These are phyloP conservation scores for Beauveria medogensis DNA, from an alignment of 2,329 filamentous ascomycete species.

Conservation along the genomic window DNA sequence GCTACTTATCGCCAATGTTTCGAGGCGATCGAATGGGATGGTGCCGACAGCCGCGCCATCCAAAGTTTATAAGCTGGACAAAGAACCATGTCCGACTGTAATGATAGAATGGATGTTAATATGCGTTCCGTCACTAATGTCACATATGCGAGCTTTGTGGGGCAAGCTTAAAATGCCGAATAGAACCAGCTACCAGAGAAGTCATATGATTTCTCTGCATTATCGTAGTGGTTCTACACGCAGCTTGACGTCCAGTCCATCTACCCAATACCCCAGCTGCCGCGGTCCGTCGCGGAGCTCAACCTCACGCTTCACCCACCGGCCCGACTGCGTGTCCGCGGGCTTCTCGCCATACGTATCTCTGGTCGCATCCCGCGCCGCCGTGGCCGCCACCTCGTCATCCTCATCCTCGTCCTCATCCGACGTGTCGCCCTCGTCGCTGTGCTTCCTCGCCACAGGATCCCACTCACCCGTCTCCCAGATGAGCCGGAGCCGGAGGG, in stretches of 20 bases:
- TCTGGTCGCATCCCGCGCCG: slow-evolving; percentile 5
- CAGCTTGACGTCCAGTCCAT: slow-evolving; percentile 61
- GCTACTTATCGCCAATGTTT: too few relatives aligned
- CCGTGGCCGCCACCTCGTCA: not conserved
- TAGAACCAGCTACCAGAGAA: not conserved
- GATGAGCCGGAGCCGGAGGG: slow-evolving; percentile 58
- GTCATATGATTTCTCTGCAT: not conserved
- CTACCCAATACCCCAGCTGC: slow-evolving; percentile 75
- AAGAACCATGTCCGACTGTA: too few relatives aligned
- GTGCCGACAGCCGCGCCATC: too few relatives aligned
- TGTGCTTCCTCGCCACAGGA: slow-evolving; percentile 57
- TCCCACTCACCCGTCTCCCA: slow-evolving; percentile 94
- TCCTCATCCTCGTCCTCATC: slow-evolving; percentile 32
- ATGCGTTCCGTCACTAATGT: too few relatives aligned
- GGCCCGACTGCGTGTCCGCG: slow-evolving; percentile 33
- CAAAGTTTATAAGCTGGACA: too few relatives aligned
- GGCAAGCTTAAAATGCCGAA: too few relatives aligned
- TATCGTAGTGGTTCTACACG: slow-evolving; percentile 50
- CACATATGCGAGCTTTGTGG: too few relatives aligned
- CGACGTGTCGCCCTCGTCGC: slow-evolving; percentile 44
- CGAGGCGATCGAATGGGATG: too few relatives aligned
- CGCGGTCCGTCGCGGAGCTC: slow-evolving; percentile 73
- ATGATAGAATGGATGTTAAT: too few relatives aligned
- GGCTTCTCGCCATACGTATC: slow-evolving; percentile 20
- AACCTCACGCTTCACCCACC: slow-evolving; percentile 70